Evolutionary conservation across 176 grass and related monocot species (phyloP), one percentile per base, ranked within the genome.

Genomic region (Coix lacrymajobi): DNA sequence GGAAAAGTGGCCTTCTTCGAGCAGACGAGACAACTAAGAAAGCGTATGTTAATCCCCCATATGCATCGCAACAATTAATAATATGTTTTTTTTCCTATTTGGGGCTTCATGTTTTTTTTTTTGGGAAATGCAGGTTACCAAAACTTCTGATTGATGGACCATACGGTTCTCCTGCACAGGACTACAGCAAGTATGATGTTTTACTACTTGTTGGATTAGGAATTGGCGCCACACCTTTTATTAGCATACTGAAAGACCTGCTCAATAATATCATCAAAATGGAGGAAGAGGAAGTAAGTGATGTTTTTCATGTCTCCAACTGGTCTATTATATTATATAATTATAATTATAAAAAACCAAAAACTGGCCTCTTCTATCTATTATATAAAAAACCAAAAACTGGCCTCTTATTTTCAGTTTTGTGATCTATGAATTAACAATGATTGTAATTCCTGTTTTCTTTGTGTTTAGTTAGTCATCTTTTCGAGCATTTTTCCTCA

Each of bases 101-200:
- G 48, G 24, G 40, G 60, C 65, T 82, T 88, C 71, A 81, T 71
- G 11, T 13, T 14, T 78, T 20, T 49, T 74, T 17, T 14, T 69
- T 73, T 69, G 92, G 37, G 29, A 64, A 87, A 78, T 86, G 76
- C 88, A 99, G 96, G 78, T 60, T 99, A 57, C 96, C 96, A 22
- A 99, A 99, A 83, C 89, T 99, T 72, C 79, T 99, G 87, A 96
- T 99, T 44, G 96, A 99, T 62, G 96, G 96, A 62, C 93, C 96
- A 3, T 99, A 96, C 16, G 96, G 96, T 83, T 92, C 96, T 77
- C 93, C 96, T 29, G 91, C 96, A 0, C 96, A 99, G 77, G 96
- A 99, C 80, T 93, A 99, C 78, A 90, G 88, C 56, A 99, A 96
- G 77, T 99, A 99, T 45, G 93, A 96, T 71, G 84, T 96, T 83